Evolutionary conservation across 2,329 filamentous ascomycete genomes (phyloP), one percentile per base, ranked within the genome.

Genomic region (Colletotrichum kahawae): DNA sequence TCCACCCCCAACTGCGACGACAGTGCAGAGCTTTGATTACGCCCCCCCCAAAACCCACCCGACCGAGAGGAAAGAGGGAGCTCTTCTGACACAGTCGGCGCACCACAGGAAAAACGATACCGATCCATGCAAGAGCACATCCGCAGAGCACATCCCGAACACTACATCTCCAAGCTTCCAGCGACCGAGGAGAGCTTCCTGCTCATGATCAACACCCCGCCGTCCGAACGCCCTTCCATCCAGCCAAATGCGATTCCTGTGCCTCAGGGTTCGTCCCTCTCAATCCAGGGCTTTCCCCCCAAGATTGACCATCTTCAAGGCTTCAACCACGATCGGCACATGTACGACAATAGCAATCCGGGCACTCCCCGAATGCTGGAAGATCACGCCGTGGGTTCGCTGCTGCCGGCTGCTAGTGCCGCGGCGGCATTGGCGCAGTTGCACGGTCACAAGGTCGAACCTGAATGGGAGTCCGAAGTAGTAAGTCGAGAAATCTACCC

Each of bases 61-160:
- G 68, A 56, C 56, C 24, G 24, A 68, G 29, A 33, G n/a, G 34
- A 36, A 18, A 38, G 33, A 36, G n/a, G 21, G 27, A 82, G 79
- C 71, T 75, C 71, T 71, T 76, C 77, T 78, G 78, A 75, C 74
- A 65, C 70, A 78, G 18, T 29, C 13, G 78, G 34, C 21, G 56
- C 67, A 66, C 60, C 79, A 84, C 86, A 97, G 95, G 95, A 97
- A 88, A 98, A 98, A 87, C 92, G 95, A 79, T 99, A 96, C 88
- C 95, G 97, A 85, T 98, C 96, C 77, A 98, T 99, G 95, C 97
- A 98, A 87, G 97, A 99, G 90, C 97, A 99, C 83, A 98, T 99
- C 82, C 95, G 97, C 81, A 93, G 97, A 85, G 96, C 97, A 79
- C 97, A 99, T 84, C 96, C 96, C 76, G 95, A 98, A 84, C 94